Evolutionary conservation across 1,139 yeast genomes (phyloP).

Genomic region (Lodderomyces parapsilosis): DNA sequence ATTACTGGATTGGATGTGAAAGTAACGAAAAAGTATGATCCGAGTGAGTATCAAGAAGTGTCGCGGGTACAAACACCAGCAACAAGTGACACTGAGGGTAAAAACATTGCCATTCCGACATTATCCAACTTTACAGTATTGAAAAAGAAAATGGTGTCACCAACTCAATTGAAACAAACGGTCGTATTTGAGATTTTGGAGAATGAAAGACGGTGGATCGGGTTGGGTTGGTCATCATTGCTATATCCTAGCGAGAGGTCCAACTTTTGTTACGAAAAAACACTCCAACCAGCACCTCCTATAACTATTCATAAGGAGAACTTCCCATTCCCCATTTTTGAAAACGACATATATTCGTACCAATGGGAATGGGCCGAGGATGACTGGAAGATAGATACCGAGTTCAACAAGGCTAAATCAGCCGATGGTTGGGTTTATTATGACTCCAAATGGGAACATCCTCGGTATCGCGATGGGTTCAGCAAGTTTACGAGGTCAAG

Average conservation of each 20-base stretch:
- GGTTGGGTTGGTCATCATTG: constrained; percentile 56
- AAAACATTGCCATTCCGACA: constrained; percentile 15
- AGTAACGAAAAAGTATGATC: constrained; percentile 18
- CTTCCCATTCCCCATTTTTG: constrained; percentile 50
- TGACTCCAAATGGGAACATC: constrained; percentile 52
- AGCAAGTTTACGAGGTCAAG: constrained; percentile 51
- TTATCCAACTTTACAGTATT: constrained; percentile 42
- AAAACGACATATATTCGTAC: constrained; percentile 38
- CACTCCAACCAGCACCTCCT: constrained; percentile 30
- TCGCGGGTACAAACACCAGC: constrained; percentile 26
- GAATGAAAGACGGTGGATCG: constrained; percentile 63
- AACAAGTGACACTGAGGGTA: constrained; percentile 25
- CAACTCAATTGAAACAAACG: constrained; percentile 44
- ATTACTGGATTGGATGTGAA: constrained; percentile 47
- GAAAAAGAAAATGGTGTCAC: constrained; percentile 38
- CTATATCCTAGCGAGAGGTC: constrained; percentile 53
- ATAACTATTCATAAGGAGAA: constrained; percentile 26
- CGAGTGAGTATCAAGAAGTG: constrained; percentile 17
- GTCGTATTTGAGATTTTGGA: constrained; percentile 53
- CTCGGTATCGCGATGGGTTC: constrained; percentile 43
- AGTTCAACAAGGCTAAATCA: constrained; percentile 33
- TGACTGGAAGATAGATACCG: constrained; percentile 46
- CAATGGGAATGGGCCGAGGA: constrained; percentile 59
- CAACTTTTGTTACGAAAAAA: constrained; percentile 44
- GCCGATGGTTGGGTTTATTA: constrained; percentile 54